Percentiles rank a stretch among this genome's conserved stretches.
Conservation (phyloP, 345 rosid species). For the Eucalyptus erythrocorys region DNA sequence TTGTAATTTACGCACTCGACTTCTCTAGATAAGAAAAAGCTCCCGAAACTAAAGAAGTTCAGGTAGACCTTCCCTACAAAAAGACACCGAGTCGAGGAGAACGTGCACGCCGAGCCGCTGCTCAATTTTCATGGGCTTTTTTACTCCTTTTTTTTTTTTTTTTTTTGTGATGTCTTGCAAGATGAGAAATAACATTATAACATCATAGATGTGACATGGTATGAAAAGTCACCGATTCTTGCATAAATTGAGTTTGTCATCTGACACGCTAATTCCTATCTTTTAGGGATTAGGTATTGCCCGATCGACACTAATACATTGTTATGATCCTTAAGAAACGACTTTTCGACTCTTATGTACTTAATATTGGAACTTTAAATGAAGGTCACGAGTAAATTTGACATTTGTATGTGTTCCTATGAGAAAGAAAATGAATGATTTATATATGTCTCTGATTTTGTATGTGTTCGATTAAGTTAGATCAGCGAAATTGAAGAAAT, state of each 20-base stretch:
- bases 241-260: background rate
- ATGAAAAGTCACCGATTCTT: background rate
- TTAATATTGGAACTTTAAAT: rapidly evolving
- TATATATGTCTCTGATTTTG: background rate
- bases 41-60: background rate
- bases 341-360: background rate
- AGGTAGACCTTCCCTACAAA: background rate
- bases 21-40: background rate
- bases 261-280: background rate
- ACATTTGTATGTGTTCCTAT: background rate
- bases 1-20: background rate
- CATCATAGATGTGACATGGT: background rate
- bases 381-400: background rate
- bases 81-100: background rate
- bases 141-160: too few species aligned
- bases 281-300: background rate
- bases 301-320: rapidly evolving
- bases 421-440: background rate
- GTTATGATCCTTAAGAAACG: rapidly evolving
- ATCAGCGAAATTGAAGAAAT: background rate
- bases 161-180: background rate
- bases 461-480: background rate
- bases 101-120: background rate
- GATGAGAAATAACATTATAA: background rate
- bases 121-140: background rate